Evolutionary conservation across 129 eudicot genomes (phyloP), one percentile per base, ranked within the genome.

Genomic region (Rutidosis leptorrhynchoides): DNA sequence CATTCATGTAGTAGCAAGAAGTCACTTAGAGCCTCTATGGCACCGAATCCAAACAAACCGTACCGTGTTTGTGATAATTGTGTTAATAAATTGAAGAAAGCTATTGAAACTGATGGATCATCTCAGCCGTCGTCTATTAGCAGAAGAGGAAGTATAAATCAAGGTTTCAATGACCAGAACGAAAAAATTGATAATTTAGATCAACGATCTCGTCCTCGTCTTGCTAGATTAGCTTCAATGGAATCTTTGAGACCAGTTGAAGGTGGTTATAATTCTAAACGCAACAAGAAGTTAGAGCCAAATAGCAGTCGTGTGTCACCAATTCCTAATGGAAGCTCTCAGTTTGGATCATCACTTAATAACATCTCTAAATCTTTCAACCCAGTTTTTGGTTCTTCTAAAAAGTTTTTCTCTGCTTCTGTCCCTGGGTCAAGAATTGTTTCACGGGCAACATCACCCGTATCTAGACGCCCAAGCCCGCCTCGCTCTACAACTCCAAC

Each of bases 31-130:
- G 97, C 99, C 52, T 84, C 97, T 11, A 76, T 94, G 83, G 99
- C 99, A 58, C 97, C 95, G 0, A 86, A 75, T 56, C 80, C 72
- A 32, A 89, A 69, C 78, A 94, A 89, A 83, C 91, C 99, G 0
- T 94, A 86, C 65, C 99, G 97, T 64, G 99, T 94, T 51, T 94
- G 99, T 70, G 97, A 94, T 77, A 93, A 83, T 65, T 94, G 99
- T 74, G 88, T 74, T 58, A 67, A 52, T 48, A 94, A 83, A 69
- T 73, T 94, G 76, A 84, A 89, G 72, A 89, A 84, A 77, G 75
- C 71, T 15, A 30, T 74, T 30, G 90, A 82, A 20, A 58, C 74
- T 58, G 89, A 71, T 46, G 62, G 74, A 26, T 71, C 63, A 53
- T 58, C 64, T 22, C 77, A 77, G 26, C 56, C 87, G 66, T 59